phyloP scores from a whole-genome alignment of 2,329 filamentous ascomycete species.

The Colletotrichum shisoi region DNA sequence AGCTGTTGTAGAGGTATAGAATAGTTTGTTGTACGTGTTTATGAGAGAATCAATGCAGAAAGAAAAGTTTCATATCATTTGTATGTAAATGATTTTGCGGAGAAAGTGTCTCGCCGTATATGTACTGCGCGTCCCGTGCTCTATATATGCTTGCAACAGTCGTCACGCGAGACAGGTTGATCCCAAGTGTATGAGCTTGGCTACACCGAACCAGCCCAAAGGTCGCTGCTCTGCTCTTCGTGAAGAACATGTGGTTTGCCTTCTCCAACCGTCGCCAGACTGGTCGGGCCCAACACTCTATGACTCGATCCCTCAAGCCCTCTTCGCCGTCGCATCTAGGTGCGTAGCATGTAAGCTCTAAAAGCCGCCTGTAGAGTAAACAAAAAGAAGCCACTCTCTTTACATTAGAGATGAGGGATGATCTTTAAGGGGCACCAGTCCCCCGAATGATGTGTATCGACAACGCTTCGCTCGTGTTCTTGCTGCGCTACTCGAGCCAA shows the following conservation, averaged over 20 bases:
- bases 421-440: neutral
- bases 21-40: conserved; percentile 17
- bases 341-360: neutral
- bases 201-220: neutral
- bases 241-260: neutral
- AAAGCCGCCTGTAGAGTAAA: neutral
- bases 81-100: neutral
- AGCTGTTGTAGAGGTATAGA: conserved; percentile 1
- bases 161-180: neutral
- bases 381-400: too few relatives aligned
- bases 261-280: neutral
- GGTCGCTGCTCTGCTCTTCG: neutral
- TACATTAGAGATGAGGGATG: neutral
- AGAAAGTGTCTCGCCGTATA: neutral
- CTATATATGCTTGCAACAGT: neutral
- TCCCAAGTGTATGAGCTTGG: neutral
- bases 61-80: conserved; percentile 1
- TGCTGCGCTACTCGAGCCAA: neutral
- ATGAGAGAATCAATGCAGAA: conserved; percentile 10
- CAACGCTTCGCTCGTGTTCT: neutral
- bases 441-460: too few relatives aligned
- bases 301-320: neutral
- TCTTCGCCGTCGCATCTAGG: neutral
- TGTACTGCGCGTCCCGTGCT: neutral
- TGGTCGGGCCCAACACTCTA: too few relatives aligned